Base-by-base conservation (phyloP, 2,329 filamentous ascomycete genomes). In the Aspergillus floridensis region DNA sequence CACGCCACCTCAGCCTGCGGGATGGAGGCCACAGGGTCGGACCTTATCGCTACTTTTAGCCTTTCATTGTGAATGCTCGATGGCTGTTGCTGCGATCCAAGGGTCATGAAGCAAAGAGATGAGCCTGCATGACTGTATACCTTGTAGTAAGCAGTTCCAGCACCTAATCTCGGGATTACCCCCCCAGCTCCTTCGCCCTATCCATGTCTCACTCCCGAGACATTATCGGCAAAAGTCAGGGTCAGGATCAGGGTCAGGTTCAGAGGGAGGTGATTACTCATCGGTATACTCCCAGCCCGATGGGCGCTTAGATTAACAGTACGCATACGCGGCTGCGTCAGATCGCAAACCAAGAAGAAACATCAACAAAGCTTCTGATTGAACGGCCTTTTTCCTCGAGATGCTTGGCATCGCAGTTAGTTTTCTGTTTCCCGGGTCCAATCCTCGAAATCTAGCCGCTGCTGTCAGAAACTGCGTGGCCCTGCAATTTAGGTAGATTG, bases 381-480 rank as follows among this genome's bases (percentile, higher is more conserved):
- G 14, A 44, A 44, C 14, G 1, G 4, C 38, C 38, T 12, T 14
- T 35, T 4, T 16, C 14, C 32, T 16, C 32, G 32, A 16, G 24
- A 31, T 49, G 22, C 29, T 49, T 24, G 48, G 22, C 29, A 29
- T 49, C 29, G 7, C 48, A 31, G 24, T 29, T n/a, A 31, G 26
- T 31, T 10, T 49, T 21, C 14, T 26, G 47, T 5, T 22, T 10
- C 12, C 32, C 22, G 8, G 48, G 14, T 12, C 11, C 14, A 10
- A 16, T 16, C 12, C 32, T 5, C 4, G 4, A 35, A 12, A 12
- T 16, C 24, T 24, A 54, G 53, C 53, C 53, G 53, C 24, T 54
- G 53, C 53, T 55, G 53, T 55, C 53, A 55, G 53, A 35, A 29
- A 7, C 26, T 49, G 48, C 48, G 16, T 8, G 14, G 21, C 48